Percentiles rank a stretch among this genome's conserved stretches.
These are phyloP conservation scores for barrel medic (Medicago truncatula) DNA, from an alignment of 306 rosid species.

Conservation along the genomic window MtrunA17r5.0-ANR NC_053046.1:20575001-20575500, in stretches of 20 bases:
- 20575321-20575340: conserved; percentile 49
- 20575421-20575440: conserved; percentile 45
- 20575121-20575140: conserved; percentile 46
- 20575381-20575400: conserved; percentile 9
- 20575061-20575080: conserved; percentile 43
- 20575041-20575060: conserved; percentile 51
- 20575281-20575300: conserved; percentile 47
- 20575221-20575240: conserved; percentile 28
- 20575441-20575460: conserved; percentile 46
- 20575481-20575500: conserved; percentile 46
- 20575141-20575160: conserved; percentile 42
- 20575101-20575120: conserved; percentile 44
- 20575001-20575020: conserved; percentile 50
- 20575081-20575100: conserved; percentile 43
- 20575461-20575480: conserved; percentile 19
- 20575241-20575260: conserved; percentile 50
- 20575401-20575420: conserved; percentile 19
- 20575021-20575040: conserved; percentile 57
- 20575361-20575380: conserved; percentile 25
- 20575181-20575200: conserved; percentile 46
- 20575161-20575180: conserved; percentile 55
- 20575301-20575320: conserved; percentile 47
- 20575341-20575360: conserved; percentile 42
- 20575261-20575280: conserved; percentile 53
- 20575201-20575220: conserved; percentile 45